Evolutionary conservation across 1,139 yeast genomes (phyloP).

Genomic region (Kodamaea ohmeri): DNA sequence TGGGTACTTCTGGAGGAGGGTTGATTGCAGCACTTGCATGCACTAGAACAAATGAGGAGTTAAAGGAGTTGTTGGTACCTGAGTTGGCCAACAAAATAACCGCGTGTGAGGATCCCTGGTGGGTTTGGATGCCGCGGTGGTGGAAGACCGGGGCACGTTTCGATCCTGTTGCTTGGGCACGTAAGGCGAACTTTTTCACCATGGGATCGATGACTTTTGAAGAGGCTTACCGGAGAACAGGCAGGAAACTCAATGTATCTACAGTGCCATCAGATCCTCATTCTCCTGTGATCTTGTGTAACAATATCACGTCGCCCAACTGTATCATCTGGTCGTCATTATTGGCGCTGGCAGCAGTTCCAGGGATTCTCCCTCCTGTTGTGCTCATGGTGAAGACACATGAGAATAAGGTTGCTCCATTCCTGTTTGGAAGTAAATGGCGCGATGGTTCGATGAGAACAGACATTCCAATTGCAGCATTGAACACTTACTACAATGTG

Average conservation of each 20-base stretch:
- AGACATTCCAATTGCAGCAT: constrained; percentile 65
- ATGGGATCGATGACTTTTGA: constrained; percentile 68
- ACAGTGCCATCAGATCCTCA: constrained; percentile 84
- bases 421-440: constrained; percentile 74
- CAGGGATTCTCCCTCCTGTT: constrained; percentile 81
- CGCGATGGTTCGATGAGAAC: constrained; percentile 72
- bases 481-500: constrained; percentile 75
- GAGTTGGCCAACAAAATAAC: constrained; percentile 63
- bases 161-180: constrained; percentile 74
- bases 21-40: constrained; percentile 74
- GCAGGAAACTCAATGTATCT: constrained; percentile 66
- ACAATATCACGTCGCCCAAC: constrained; percentile 73
- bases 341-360: constrained; percentile 79
- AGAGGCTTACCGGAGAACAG: constrained; percentile 68
- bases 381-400: constrained; percentile 70
- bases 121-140: constrained; percentile 61
- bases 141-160: constrained; percentile 77
- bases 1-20: constrained; percentile 85
- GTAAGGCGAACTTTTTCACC: constrained; percentile 66
- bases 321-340: constrained; percentile 82
- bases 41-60: constrained; percentile 67
- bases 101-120: constrained; percentile 68
- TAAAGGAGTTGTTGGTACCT: constrained; percentile 55
- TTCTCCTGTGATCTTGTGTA: constrained; percentile 77
- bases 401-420: constrained; percentile 49